These are phyloP conservation scores for Craspedostauros australis DNA, from an alignment of 108 stramenopile species.

Conservation along the genomic window DNA sequence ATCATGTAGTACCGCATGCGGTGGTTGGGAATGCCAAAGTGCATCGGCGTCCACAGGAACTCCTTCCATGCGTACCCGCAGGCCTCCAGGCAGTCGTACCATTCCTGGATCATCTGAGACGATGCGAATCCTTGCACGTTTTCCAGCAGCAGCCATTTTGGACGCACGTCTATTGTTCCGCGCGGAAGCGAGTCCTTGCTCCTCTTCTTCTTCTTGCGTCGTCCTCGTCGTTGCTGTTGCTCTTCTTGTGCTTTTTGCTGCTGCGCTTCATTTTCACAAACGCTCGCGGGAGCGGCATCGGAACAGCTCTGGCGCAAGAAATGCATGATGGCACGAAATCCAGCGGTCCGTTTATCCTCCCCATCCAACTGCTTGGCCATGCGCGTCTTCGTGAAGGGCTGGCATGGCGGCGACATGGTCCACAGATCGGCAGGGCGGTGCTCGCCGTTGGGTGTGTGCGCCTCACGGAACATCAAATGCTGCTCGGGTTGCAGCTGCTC, in stretches of 20 bases:
- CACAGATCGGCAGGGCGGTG: conserved; percentile 22
- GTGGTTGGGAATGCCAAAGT: conserved; percentile 47
- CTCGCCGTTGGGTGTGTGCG: too few species aligned
- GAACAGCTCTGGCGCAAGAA: too few species aligned
- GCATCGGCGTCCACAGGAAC: conserved; percentile 25
- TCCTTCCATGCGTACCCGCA: conserved; percentile 24
- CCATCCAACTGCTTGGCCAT: conserved; percentile 25
- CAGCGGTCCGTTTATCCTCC: conserved; percentile 36
- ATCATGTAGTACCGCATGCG: conserved; percentile 40
- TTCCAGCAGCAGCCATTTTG: conserved; percentile 42
- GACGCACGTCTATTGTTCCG: too few species aligned
- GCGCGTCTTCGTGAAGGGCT: conserved; percentile 43
- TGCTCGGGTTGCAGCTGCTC: conserved; percentile 33
- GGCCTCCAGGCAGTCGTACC: conserved; percentile 17
- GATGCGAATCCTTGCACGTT: conserved; percentile 40
- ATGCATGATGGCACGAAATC: conserved; percentile 18
- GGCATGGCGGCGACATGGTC: conserved; percentile 52
- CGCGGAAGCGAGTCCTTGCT: too few species aligned
- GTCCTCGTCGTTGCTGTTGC: neutral
- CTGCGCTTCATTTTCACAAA: neutral
- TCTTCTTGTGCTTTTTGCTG: neutral
- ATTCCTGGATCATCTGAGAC: conserved; percentile 13
- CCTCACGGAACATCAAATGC: too few species aligned
- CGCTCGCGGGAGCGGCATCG: too few species aligned
- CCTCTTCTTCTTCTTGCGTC: neutral